Conservation (phyloP, 345 rosid genomes). For the rapeseed (Brassica napus) region DNA sequence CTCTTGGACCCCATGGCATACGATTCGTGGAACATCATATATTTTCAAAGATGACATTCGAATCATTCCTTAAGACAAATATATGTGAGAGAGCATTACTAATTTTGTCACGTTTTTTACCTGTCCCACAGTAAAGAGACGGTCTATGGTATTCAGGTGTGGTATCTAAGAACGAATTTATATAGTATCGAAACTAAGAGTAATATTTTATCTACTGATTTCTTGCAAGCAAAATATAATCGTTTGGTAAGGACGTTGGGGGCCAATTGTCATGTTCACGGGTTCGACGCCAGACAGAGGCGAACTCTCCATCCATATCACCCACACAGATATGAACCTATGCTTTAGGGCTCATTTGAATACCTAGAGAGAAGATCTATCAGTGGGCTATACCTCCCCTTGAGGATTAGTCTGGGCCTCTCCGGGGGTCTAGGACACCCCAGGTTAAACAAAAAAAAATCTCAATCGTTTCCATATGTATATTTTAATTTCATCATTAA, state of each 20-base stretch:
- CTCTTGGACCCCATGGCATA: conserved; percentile 35
- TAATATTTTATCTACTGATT: neutral
- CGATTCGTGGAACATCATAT: conserved; percentile 17
- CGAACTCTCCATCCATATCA: no score
- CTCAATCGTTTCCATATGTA: neutral
- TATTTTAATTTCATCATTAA: neutral
- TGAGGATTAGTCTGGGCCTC: no score
- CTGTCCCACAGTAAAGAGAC: neutral
- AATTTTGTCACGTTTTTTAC: conserved; percentile 22
- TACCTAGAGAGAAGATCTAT: no score
- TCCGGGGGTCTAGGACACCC: no score
- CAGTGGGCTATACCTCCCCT: no score
- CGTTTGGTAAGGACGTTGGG: no score
- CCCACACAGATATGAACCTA: no score
- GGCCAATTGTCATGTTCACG: no score
- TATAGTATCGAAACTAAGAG: neutral
- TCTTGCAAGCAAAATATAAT: neutral
- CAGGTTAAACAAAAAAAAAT: no score
- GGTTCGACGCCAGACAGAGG: no score
- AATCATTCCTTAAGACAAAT: neutral
- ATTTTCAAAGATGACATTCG: neutral
- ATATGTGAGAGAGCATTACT: neutral
- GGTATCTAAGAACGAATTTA: conserved; percentile 2
- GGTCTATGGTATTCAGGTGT: neutral
- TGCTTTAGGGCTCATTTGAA: no score